Evolutionary conservation across 2,329 filamentous ascomycete species (phyloP).

Genomic region (Gremmenia infestans): DNA sequence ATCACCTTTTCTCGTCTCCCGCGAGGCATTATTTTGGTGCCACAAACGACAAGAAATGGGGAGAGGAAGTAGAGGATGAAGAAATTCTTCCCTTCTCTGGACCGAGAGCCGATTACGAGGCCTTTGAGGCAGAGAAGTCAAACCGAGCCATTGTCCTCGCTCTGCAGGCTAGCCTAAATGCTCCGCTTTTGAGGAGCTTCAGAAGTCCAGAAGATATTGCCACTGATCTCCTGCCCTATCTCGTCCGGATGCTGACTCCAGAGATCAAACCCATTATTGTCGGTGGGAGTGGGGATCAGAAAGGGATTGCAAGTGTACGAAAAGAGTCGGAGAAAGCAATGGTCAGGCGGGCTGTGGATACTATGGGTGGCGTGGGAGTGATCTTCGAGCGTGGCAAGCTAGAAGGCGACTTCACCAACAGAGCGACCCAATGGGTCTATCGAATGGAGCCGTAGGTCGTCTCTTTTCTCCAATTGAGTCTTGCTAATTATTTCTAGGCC

Average conservation of each 20-base stretch:
- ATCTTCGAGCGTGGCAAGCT: slow-evolving; percentile 76
- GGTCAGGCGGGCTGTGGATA: slow-evolving; percentile 71
- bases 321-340: slow-evolving; percentile 80
- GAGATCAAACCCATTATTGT: slow-evolving; percentile 89
- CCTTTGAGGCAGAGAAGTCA: slow-evolving; percentile 73
- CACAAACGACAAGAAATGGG: slow-evolving; percentile 45
- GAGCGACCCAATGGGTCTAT: slow-evolving; percentile 70
- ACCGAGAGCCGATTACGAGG: slow-evolving; percentile 73
- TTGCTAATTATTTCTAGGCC: slow-evolving; percentile 36
- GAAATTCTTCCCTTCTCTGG: slow-evolving; percentile 72
- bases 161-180: slow-evolving; percentile 68
- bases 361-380: slow-evolving; percentile 79
- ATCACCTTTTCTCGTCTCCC: slow-evolving; percentile 80
- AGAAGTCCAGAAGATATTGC: slow-evolving; percentile 73
- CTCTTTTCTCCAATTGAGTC: background rate
- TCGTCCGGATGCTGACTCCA: slow-evolving; percentile 78
- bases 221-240: slow-evolving; percentile 78
- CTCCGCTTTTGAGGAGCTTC: slow-evolving; percentile 70
- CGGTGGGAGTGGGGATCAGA: slow-evolving; percentile 58
- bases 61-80: slow-evolving; percentile 37
- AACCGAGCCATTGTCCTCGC: slow-evolving; percentile 69
- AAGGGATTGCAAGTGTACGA: slow-evolving; percentile 75
- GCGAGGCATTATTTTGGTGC: slow-evolving; percentile 37
- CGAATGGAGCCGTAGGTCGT: slow-evolving; percentile 84
- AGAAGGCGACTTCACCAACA: slow-evolving; percentile 58